Evolutionary conservation across 1,284 basidiomycete species (phyloP).

Genomic region (Trametes versicolor): DNA sequence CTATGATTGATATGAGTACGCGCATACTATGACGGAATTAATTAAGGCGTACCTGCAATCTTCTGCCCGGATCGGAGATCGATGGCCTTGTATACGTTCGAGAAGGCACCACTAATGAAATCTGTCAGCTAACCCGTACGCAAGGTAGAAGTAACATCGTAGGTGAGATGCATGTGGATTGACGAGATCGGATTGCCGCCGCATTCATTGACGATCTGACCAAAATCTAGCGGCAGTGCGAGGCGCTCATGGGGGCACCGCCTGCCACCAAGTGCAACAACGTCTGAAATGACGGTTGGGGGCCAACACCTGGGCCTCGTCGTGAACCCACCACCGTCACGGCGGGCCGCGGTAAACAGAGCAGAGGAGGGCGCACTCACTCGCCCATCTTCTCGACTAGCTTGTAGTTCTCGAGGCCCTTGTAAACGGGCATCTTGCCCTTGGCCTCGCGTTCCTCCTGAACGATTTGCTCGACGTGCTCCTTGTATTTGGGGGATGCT

Average conservation of each 20-base stretch:
- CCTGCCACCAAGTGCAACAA: too few relatives aligned
- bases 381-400: constrained; percentile 96
- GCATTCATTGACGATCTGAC: too few relatives aligned
- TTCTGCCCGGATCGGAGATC: constrained; percentile 82
- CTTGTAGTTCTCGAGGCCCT: constrained; percentile 86
- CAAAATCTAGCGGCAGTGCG: too few relatives aligned
- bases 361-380: constrained; percentile 57
- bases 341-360: neutral
- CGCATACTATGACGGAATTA: constrained; percentile 19
- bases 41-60: constrained; percentile 75
- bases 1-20: constrained; percentile 49
- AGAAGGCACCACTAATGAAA: constrained; percentile 88
- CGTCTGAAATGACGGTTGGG: too few relatives aligned
- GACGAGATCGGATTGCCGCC: too few relatives aligned
- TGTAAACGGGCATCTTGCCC: constrained; percentile 83
- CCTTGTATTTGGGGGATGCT: constrained; percentile 51
- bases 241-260: too few relatives aligned
- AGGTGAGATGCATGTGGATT: neutral
- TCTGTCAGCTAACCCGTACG: neutral
- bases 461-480: constrained; percentile 79
- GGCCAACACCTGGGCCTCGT: too few relatives aligned
- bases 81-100: constrained; percentile 96
- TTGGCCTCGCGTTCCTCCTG: constrained; percentile 82
- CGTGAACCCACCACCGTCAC: neutral
- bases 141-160: neutral